Conservation (phyloP, 2,329 filamentous ascomycete genomes). For the Fonsecaea monophora region DNA sequence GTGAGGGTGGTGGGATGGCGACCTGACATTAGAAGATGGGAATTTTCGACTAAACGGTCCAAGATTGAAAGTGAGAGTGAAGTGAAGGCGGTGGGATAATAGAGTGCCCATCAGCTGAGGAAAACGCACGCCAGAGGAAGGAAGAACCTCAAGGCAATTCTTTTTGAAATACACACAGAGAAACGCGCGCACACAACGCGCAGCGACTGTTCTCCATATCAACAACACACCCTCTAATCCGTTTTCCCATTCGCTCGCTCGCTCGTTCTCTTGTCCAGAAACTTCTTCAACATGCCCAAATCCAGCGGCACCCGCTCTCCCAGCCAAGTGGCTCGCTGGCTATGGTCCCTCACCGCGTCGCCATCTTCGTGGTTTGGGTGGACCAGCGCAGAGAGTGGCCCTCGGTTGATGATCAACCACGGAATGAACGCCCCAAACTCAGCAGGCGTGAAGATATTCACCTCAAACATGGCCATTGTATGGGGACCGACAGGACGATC, state of each 20-base stretch:
- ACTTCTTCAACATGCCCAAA: slow-evolving; percentile 47
- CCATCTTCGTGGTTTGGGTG: slow-evolving; percentile 79
- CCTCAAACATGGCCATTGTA: slow-evolving; percentile 87
- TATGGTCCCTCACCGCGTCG: slow-evolving; percentile 57
- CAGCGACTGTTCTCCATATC: neutral
- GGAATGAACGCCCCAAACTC: slow-evolving; percentile 89
- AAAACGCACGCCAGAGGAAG: neutral
- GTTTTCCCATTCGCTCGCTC: slow-evolving; percentile 13
- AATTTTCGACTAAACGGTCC: no score
- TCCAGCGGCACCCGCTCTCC: slow-evolving; percentile 55
- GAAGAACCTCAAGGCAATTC: neutral
- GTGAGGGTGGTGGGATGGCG: no score
- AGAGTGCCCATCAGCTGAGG: neutral
- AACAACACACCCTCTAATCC: neutral
- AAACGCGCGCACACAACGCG: neutral
- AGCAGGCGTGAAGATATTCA: slow-evolving; percentile 82
- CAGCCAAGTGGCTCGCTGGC: slow-evolving; percentile 53
- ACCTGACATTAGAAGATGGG: no score
- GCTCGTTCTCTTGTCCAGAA: slow-evolving; percentile 13
- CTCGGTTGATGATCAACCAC: slow-evolving; percentile 82
- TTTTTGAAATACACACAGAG: neutral
- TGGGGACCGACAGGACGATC: slow-evolving; percentile 82
- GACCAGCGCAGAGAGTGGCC: slow-evolving; percentile 77
- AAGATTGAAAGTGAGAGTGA: neutral
- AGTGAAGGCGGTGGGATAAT: neutral